Base-by-base conservation (phyloP, 192 early-diverging fungal genomes). In the Coemansia erecta region DNA sequence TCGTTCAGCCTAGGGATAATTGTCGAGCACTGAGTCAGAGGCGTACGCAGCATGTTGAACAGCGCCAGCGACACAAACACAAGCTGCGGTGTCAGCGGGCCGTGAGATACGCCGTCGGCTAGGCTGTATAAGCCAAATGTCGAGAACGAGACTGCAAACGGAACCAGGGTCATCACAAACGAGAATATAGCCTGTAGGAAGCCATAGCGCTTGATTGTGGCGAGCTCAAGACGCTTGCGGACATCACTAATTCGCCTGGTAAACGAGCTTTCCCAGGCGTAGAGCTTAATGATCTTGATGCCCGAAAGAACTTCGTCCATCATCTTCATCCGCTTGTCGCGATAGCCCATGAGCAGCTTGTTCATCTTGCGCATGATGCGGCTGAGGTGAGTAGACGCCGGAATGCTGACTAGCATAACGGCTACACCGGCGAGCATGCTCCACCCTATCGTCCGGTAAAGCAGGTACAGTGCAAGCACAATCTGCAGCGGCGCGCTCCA, bases 401-500 rank as follows among this genome's bases (percentile, higher is more conserved):
- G 95, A 54, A 94, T 91, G 70, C 86, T 89, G 33, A 94, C 52
- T 37, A 96, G 57, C 88, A 96, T 92, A 24, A 92, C 68, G 9
- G 76, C 68, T 1, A 98, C 89, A 54, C 96, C 96, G 39, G 89
- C 93, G 80, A 91, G 92, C 48, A 90, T 84, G 48, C 88, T 84
- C 56, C 85, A 85, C 0, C 94, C 90, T 55, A 98, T 87, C 8
- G 92, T 91, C 40, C 85, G 68, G 80, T 90, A 89, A 19, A 98
- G 77, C 60, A 96, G 82, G 26, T 83, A 85, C 18, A 98, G 80
- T 4, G 91, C 87, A 37, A 96, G 56, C 0, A 68, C 53, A 54
- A 96, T 94, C 77, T 94, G 94, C 60, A 93, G 84, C 10, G 92
- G 89, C 15, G 87, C 85, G 53, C 87, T 89, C 89, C 89, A 90